These are phyloP conservation scores for Echeveria elegans DNA, from an alignment of 164 flowering plant genomes.

Conservation along the genomic window DNA sequence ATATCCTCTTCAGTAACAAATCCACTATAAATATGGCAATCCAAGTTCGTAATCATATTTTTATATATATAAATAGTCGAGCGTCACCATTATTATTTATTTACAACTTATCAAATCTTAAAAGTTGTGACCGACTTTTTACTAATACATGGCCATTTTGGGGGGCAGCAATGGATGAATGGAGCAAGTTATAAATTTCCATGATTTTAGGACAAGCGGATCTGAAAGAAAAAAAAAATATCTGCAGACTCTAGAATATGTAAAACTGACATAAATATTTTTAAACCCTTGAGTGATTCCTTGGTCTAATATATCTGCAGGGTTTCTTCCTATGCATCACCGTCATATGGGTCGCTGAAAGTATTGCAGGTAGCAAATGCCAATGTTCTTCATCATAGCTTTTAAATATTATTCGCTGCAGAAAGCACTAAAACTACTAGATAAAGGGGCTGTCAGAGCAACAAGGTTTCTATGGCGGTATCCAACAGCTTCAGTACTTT, in stretches of 20 bases:
- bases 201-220: neutral
- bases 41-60: no score
- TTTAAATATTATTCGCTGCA: constrained; percentile 34
- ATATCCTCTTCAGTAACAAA: no score
- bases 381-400: neutral
- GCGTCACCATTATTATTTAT: no score
- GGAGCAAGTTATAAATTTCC: no score
- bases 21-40: no score
- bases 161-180: no score
- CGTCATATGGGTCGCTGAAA: constrained; percentile 92
- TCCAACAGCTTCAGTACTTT: no score
- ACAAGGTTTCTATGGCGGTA: constrained; percentile 94
- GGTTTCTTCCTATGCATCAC: constrained; percentile 94
- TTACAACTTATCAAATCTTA: no score
- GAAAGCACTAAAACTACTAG: constrained; percentile 84
- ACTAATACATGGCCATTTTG: no score
- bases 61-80: no score
- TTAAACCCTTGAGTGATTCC: neutral
- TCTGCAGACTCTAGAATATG: constrained; percentile 92
- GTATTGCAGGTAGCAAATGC: constrained; percentile 56
- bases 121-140: no score
- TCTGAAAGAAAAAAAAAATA: constrained; percentile 41
- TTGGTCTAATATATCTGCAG: constrained; percentile 27
- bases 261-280: constrained; percentile 3
- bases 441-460: constrained; percentile 91